A percentile compares a stretch with the other conserved stretches of the same genome.
phyloP scores from a whole-genome alignment of 2,329 filamentous ascomycete species.

The Cladophialophora psammophila region DNA sequence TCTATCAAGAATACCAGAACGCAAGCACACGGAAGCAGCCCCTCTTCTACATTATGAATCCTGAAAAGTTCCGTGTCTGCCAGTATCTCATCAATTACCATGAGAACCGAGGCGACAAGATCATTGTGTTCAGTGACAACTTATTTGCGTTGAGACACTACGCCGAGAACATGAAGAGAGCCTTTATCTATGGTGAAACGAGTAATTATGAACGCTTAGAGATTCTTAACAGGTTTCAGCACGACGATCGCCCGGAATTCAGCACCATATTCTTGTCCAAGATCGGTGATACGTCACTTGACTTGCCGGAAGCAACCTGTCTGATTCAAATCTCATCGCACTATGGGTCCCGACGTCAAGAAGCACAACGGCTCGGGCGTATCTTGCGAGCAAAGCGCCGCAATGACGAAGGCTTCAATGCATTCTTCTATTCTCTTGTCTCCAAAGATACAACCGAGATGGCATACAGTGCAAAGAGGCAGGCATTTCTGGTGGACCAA shows the following conservation, averaged over 20 bases:
- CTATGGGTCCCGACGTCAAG: conserved; percentile 94
- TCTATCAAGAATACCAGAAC: conserved; percentile 90
- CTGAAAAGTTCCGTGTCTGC: conserved; percentile 93
- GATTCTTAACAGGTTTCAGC: conserved; percentile 93
- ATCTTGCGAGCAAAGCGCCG: conserved; percentile 93
- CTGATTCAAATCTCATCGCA: conserved; percentile 97
- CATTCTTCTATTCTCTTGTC: conserved; percentile 97
- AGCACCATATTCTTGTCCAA: conserved; percentile 96
- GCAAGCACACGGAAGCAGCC: conserved; percentile 71
- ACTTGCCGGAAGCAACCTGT: conserved; percentile 94
- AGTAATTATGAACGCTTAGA: conserved; percentile 82
- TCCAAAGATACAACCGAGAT: conserved; percentile 98
- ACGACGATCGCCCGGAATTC: conserved; percentile 74
- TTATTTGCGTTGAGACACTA: conserved; percentile 90
- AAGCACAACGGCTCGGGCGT: conserved; percentile 89
- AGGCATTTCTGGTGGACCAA: conserved; percentile 96
- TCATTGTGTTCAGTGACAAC: conserved; percentile 98
- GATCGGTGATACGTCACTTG: conserved; percentile 97
- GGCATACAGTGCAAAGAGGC: conserved; percentile 95
- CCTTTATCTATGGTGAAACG: conserved; percentile 90
- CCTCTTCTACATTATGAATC: conserved; percentile 94
- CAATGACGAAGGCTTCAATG: conserved; percentile 98
- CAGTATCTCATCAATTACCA: conserved; percentile 99
- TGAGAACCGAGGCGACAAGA: conserved; percentile 91
- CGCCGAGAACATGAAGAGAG: conserved; percentile 81